These are phyloP conservation scores for Rhododendron henanense DNA, from an alignment of 148 eudicot species.

Conservation along the genomic window DNA sequence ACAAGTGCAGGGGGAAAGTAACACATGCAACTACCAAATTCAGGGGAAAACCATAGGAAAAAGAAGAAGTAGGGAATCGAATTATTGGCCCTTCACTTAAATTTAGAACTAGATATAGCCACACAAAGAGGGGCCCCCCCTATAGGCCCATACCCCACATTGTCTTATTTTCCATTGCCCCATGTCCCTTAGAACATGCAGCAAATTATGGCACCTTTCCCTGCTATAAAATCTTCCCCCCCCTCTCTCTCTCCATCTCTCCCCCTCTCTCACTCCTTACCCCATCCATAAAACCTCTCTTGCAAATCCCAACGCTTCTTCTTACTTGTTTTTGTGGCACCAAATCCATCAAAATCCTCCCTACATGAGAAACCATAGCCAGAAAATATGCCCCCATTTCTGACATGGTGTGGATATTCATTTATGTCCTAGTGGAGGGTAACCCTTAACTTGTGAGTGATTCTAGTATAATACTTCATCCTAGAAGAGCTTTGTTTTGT, in stretches of 20 bases:
- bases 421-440: neutral
- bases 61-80: neutral
- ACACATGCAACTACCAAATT: neutral
- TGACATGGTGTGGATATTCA: neutral
- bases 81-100: neutral
- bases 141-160: conserved; percentile 19
- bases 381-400: neutral
- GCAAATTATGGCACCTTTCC: conserved; percentile 53
- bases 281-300: neutral
- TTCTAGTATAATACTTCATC: neutral
- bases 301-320: neutral
- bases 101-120: conserved; percentile 4
- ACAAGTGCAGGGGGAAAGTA: neutral
- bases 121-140: conserved; percentile 7
- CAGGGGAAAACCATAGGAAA: neutral
- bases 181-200: conserved; percentile 78
- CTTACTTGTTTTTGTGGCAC: conserved; percentile 8
- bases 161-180: conserved; percentile 46
- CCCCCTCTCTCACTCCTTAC: neutral
- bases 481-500: neutral
- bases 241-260: neutral
- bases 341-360: neutral
- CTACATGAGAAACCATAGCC: conserved; percentile 9
- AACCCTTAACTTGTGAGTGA: neutral
- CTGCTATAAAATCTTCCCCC: conserved; percentile 30